Percentiles rank a stretch among this genome's conserved stretches.
Conservation (phyloP, 305 asterid genomes). For the Fraxinus sp. region DNA sequence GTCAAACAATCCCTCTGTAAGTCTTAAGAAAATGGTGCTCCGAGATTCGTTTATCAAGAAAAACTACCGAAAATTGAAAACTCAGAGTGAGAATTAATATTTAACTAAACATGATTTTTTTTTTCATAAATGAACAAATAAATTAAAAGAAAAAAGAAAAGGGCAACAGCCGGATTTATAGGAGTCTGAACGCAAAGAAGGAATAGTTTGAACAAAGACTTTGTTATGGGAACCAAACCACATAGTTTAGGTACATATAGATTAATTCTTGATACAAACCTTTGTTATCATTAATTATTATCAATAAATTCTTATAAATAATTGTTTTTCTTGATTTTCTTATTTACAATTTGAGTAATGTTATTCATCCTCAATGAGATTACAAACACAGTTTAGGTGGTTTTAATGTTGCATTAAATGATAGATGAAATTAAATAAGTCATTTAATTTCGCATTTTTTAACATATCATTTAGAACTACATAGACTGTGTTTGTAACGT, state of each 20-base stretch:
- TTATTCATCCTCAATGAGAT: too few relatives aligned
- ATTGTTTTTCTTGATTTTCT: background rate
- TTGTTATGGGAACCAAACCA: constrained; percentile 22
- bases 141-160: background rate
- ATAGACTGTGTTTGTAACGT: too few relatives aligned
- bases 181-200: constrained; percentile 25
- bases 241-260: too few relatives aligned
- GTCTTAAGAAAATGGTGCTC: background rate
- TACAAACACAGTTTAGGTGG: too few relatives aligned
- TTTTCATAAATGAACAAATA: background rate
- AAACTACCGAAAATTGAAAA: background rate
- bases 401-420: too few relatives aligned
- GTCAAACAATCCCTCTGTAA: background rate
- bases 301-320: background rate
- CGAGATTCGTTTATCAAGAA: background rate
- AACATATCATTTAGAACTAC: too few relatives aligned
- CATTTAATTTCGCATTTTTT: too few relatives aligned
- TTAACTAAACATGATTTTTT: background rate
- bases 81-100: background rate
- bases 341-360: too few relatives aligned
- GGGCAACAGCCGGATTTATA: constrained; percentile 33
- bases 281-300: background rate
- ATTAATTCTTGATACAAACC: too few relatives aligned
- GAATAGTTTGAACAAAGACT: constrained; percentile 28
- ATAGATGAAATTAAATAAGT: too few relatives aligned